Conservation (phyloP, 768 basidiomycete genomes). For the Amanita rimosa region DNA sequence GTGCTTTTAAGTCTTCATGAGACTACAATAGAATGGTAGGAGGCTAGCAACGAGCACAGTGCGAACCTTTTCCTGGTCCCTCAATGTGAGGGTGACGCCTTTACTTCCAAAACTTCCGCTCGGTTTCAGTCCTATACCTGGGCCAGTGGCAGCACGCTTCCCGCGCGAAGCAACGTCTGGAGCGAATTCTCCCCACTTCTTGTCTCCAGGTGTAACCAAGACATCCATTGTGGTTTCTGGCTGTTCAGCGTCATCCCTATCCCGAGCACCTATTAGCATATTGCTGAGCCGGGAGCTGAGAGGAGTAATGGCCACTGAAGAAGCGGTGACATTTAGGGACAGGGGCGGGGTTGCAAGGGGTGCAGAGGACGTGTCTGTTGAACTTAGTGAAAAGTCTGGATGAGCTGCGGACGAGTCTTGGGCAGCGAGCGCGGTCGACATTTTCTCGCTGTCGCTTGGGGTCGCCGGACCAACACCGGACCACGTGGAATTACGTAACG, state of each 20-base stretch:
- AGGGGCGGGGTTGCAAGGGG: constrained; percentile 41
- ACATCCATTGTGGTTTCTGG: constrained; percentile 31
- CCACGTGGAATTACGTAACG: not conserved
- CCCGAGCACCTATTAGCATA: not conserved
- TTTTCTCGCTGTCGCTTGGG: not conserved
- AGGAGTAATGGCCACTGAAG: constrained; percentile 22
- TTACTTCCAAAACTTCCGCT: constrained; percentile 25
- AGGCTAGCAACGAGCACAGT: not conserved
- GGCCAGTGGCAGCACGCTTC: constrained; percentile 11
- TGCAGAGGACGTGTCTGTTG: constrained; percentile 41
- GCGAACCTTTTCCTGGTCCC: constrained; percentile 92
- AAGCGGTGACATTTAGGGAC: constrained; percentile 18
- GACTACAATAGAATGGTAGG: constrained; percentile 1
- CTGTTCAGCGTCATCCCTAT: constrained; percentile 12
- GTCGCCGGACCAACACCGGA: not conserved
- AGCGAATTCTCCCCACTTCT: constrained; percentile 24
- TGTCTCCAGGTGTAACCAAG: constrained; percentile 42
- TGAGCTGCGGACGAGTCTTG: constrained; percentile 5
- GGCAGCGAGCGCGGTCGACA: constrained; percentile 1
- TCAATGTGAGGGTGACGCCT: constrained; percentile 58
- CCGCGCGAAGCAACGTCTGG: constrained; percentile 31
- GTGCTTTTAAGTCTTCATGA: constrained; percentile 40
- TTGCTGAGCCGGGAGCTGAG: constrained; percentile 22
- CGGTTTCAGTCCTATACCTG: constrained; percentile 31
- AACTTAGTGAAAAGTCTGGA: constrained; percentile 15